Evolutionary conservation across 2,329 filamentous ascomycete species (phyloP), one percentile per base, ranked within the genome.

Genomic region (Aschersonia sp.): DNA sequence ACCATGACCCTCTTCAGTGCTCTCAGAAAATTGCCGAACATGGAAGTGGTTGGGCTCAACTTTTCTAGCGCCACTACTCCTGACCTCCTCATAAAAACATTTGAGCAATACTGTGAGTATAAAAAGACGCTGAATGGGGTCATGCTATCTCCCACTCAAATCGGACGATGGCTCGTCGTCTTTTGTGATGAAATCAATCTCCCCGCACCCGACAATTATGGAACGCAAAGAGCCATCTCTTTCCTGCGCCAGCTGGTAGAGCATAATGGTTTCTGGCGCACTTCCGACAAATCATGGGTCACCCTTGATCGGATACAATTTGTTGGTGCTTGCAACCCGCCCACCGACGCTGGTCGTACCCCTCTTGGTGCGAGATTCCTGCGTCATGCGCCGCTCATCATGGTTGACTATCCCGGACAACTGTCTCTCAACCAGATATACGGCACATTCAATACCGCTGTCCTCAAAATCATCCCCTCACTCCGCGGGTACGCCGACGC

Each of bases 131-230:
- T 97, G 44, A 97, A 92, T 60, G 92, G 92, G 41, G 88, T 97
- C 22, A 84, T 95, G 58, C 83, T 99, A 54, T 94, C 90, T 30
- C 92, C 92, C 0, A 94, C 84, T 6, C 94, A 98, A 62, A 94
- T 98, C 56, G 92, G 92, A 29, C 83, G 90, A 55, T 99, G 92
- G 92, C 76, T 99, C 39, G 90, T 99, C 43, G 80, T 99, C 52
- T 99, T 99, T 74, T 99, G 92, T 58, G 92, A 99, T 62, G 92
- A 99, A 64, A 98, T 99, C 69, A 99, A 99, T 66, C 74, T 99
- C 72, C 92, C 92, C 6, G 90, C 92, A 5, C 92, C 92, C 4
- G 92, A 99, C 68, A 90, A 88, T 58, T 99, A 99, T 62, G 90
- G 89, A 48, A 98, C 94, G 2, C 92, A 98, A 64, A 82, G 92